These are phyloP conservation scores for Wickerhamiella parazyma DNA, from an alignment of 805 yeast genomes.

Conservation along the genomic window DNA sequence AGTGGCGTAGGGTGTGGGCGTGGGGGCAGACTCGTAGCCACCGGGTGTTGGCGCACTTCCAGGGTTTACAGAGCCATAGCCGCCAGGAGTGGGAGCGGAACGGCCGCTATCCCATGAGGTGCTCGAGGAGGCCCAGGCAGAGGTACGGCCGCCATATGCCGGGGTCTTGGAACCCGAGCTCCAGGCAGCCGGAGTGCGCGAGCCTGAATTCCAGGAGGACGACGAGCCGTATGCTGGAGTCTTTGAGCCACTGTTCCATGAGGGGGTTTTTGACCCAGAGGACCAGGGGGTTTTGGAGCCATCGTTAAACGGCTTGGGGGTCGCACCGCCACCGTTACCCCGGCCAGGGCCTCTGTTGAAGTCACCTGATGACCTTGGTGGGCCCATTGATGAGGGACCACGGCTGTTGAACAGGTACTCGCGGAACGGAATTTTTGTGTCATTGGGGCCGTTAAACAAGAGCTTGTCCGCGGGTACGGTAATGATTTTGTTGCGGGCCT, in stretches of 20 bases:
- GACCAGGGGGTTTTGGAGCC: slow-evolving; percentile 23
- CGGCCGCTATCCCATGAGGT: slow-evolving; percentile 37
- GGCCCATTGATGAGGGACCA: slow-evolving; percentile 19
- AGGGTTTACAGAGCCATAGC: slow-evolving; percentile 26
- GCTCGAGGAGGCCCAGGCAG: slow-evolving; percentile 29
- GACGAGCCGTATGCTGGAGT: slow-evolving; percentile 29
- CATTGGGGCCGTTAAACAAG: slow-evolving; percentile 51
- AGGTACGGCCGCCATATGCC: slow-evolving; percentile 22
- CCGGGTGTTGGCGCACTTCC: slow-evolving; percentile 28
- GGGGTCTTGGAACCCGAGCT: slow-evolving; percentile 31
- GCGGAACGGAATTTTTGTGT: slow-evolving; percentile 52
- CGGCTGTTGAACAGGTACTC: slow-evolving; percentile 38
- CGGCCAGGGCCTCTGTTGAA: slow-evolving; percentile 5
- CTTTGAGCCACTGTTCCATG: slow-evolving; percentile 18
- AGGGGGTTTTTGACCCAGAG: slow-evolving; percentile 21
- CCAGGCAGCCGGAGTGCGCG: slow-evolving; percentile 26
- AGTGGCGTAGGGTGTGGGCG: slow-evolving; percentile 23
- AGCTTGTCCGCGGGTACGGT: slow-evolving; percentile 71
- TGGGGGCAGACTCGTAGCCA: slow-evolving; percentile 25
- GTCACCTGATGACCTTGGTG: slow-evolving; percentile 16
- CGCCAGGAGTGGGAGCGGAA: slow-evolving; percentile 31
- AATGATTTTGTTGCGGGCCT: slow-evolving; percentile 78
- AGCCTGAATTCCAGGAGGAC: slow-evolving; percentile 22
- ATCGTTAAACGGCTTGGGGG: slow-evolving; percentile 2
- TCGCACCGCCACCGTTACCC: slow-evolving; percentile 10